Conservation (phyloP, 108 stramenopile genomes). For the Aurantiochytrium sp. region DNA sequence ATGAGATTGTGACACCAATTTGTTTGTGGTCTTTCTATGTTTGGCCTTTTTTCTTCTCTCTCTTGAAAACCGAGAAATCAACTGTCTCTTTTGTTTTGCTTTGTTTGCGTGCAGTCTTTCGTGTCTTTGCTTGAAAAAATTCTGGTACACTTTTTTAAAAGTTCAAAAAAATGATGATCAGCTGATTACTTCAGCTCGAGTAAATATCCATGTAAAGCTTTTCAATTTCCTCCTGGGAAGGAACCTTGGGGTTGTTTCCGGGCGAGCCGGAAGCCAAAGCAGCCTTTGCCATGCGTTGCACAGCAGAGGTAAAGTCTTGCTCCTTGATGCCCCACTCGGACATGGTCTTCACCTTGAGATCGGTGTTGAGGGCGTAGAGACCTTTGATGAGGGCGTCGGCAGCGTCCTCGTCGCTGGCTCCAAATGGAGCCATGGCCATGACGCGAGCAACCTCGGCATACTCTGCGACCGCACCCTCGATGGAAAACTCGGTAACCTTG, state of each 20-base stretch:
- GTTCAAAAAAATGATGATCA: not conserved
- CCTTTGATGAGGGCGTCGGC: not conserved
- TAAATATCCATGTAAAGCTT: constrained; percentile 3
- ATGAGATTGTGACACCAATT: too few relatives aligned
- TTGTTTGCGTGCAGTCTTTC: not conserved
- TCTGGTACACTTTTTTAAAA: too few relatives aligned
- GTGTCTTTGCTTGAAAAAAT: not conserved
- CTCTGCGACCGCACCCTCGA: not conserved
- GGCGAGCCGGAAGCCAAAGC: not conserved
- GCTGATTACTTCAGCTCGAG: not conserved
- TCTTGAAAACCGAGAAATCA: too few relatives aligned
- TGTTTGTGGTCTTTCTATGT: too few relatives aligned
- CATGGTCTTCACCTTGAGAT: not conserved
- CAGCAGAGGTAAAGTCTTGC: not conserved
- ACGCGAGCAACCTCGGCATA: not conserved
- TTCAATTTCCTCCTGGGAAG: not conserved
- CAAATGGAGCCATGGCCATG: not conserved
- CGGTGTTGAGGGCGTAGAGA: not conserved
- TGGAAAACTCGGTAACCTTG: not conserved
- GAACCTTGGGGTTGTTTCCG: not conserved
- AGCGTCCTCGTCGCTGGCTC: not conserved
- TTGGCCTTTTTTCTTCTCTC: too few relatives aligned
- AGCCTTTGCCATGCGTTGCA: not conserved
- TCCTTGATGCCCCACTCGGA: not conserved
- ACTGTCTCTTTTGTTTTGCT: too few relatives aligned